Conservation (phyloP, 2,329 filamentous ascomycete species). For the Akanthomyces uredinophilus region DNA sequence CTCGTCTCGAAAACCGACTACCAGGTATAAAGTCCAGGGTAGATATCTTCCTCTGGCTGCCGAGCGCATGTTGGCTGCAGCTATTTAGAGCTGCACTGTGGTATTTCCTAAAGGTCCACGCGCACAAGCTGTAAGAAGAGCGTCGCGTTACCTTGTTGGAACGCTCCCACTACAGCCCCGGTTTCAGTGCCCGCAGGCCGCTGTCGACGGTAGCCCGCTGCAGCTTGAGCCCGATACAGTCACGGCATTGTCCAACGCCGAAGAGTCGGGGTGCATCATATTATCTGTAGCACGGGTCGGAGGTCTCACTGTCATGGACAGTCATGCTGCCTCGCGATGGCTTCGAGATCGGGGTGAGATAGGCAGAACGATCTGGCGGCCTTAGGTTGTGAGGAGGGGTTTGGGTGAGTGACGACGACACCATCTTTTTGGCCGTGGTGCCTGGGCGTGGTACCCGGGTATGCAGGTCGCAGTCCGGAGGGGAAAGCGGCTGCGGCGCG, state of each 20-base stretch:
- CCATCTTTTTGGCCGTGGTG: neutral
- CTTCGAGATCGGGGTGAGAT: neutral
- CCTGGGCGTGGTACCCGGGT: conserved; percentile 12
- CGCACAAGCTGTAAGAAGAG: neutral
- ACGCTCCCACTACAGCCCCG: neutral
- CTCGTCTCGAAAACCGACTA: too few species aligned
- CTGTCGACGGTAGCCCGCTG: neutral
- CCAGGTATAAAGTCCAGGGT: too few species aligned
- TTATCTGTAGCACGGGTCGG: neutral
- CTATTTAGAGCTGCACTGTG: neutral
- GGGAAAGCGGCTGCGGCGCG: neutral
- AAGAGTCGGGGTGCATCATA: too few species aligned
- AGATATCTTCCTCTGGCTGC: neutral
- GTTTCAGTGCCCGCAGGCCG: neutral
- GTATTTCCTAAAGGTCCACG: too few species aligned
- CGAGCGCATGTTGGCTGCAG: neutral
- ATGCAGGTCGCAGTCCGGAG: neutral
- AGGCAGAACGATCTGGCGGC: neutral
- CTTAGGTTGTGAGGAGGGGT: neutral
- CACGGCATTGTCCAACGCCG: neutral
- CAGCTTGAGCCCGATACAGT: too few species aligned
- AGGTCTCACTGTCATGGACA: neutral
- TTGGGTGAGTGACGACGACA: conserved; percentile 2
- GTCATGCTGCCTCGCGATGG: neutral
- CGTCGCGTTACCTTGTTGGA: neutral